phyloP scores from a whole-genome alignment of 2,329 filamentous ascomycete genomes.

The Aureobasidium zeae region DNA sequence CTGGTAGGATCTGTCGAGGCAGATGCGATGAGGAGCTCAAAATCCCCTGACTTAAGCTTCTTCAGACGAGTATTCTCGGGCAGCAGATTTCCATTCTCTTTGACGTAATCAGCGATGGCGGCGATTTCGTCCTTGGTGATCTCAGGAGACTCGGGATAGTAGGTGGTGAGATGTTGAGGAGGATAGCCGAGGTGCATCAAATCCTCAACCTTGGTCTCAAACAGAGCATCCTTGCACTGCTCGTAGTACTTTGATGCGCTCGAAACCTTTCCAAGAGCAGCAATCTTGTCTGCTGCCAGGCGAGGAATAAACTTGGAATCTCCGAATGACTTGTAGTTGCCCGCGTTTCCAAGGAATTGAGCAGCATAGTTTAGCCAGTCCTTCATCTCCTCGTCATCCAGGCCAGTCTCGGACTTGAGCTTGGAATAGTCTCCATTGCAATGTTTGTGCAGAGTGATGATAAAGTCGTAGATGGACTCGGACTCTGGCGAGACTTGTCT shows the following conservation, averaged over 20 bases:
- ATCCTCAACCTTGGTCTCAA: constrained; percentile 33
- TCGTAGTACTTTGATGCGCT: constrained; percentile 34
- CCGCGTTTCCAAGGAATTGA: constrained; percentile 45
- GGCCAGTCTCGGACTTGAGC: constrained; percentile 34
- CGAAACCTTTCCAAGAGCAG: constrained; percentile 35
- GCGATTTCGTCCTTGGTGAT: constrained; percentile 42
- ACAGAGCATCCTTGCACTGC: constrained; percentile 38
- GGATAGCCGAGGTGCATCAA: constrained; percentile 43
- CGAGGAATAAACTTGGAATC: constrained; percentile 45
- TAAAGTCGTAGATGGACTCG: constrained; percentile 46
- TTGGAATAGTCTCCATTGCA: constrained; percentile 42
- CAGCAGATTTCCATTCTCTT: constrained; percentile 35
- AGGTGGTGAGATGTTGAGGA: constrained; percentile 39
- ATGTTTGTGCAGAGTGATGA: constrained; percentile 40
- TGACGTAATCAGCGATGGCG: constrained; percentile 38
- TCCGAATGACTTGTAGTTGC: constrained; percentile 45
- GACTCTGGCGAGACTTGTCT: constrained; percentile 45
- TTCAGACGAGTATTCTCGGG: constrained; percentile 43
- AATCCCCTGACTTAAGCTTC: constrained; percentile 36
- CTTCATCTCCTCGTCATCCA: constrained; percentile 34
- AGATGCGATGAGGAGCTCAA: constrained; percentile 42
- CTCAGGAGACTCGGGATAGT: constrained; percentile 41
- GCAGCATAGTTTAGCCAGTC: constrained; percentile 36
- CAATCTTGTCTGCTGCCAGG: constrained; percentile 34
- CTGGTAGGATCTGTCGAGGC: constrained; percentile 33